phyloP scores from a whole-genome alignment of 75 land plant genomes.

The Sequoia sempervirens region DNA sequence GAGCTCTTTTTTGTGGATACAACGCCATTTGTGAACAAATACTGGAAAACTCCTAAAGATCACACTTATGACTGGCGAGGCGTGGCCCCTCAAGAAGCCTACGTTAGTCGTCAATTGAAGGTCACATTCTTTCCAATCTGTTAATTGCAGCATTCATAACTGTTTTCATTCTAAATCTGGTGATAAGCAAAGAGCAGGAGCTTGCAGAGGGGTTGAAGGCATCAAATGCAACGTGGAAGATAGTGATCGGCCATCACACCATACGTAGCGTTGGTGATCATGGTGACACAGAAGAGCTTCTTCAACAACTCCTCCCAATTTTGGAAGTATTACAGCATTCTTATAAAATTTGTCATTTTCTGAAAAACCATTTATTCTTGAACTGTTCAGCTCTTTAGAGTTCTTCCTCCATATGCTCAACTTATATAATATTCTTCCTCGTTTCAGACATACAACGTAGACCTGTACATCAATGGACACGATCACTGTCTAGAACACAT shows the following conservation, averaged over 20 bases:
- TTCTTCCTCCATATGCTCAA: too few species aligned
- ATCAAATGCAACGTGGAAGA: conserved; percentile 86
- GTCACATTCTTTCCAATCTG: conserved; percentile 1
- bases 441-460: conserved; percentile 31
- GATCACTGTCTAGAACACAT: conserved; percentile 94
- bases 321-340: conserved; percentile 41
- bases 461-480: conserved; percentile 89
- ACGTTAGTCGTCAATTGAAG: conserved; percentile 33
- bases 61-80: conserved; percentile 46
- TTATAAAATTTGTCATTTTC: neutral
- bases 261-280: conserved; percentile 80
- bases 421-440: neutral
- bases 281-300: conserved; percentile 70
- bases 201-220: conserved; percentile 45
- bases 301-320: conserved; percentile 59
- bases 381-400: too few species aligned
- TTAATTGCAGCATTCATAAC: neutral
- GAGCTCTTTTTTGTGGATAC: conserved; percentile 48
- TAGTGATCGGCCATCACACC: conserved; percentile 93
- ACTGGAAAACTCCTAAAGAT: conserved; percentile 21
- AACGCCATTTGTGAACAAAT: conserved; percentile 38
- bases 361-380: too few species aligned
- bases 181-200: conserved; percentile 28
- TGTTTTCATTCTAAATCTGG: neutral
- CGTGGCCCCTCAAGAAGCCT: conserved; percentile 25